Percentiles rank a stretch among this genome's conserved stretches.
These are phyloP conservation scores for Heterobasidion irregulare DNA, from an alignment of 1,284 basidiomycete species.

Conservation along the genomic window DNA sequence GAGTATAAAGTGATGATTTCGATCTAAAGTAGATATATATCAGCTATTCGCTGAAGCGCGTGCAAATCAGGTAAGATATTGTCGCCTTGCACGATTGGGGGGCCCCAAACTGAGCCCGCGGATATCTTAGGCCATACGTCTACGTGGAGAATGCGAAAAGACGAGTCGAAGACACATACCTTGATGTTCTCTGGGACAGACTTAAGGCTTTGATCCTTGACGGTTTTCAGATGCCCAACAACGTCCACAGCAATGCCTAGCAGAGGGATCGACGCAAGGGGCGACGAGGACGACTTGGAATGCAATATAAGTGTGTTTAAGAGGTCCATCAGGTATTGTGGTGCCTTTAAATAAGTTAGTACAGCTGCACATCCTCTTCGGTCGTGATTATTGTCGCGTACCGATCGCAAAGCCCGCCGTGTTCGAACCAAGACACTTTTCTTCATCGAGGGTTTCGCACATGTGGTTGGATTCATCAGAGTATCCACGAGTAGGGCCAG, in stretches of 20 bases:
- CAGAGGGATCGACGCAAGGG: conserved; percentile 41
- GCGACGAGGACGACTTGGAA: conserved; percentile 39
- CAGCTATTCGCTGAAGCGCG: no score
- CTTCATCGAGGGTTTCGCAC: conserved; percentile 51
- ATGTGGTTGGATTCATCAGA: conserved; percentile 38
- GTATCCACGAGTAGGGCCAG: conserved; percentile 57
- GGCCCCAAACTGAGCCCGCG: no score
- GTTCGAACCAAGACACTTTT: conserved; percentile 52
- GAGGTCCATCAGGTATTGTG: conserved; percentile 35
- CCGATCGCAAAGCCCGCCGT: conserved; percentile 57
- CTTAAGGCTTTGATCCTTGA: conserved; percentile 32
- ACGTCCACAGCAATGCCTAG: conserved; percentile 59
- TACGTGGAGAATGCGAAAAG: background rate
- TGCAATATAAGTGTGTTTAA: conserved; percentile 41
- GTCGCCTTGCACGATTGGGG: no score
- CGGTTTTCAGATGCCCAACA: conserved; percentile 46
- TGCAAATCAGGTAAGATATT: no score
- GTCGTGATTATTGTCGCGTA: conserved; percentile 12
- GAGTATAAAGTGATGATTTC: conserved; percentile 46
- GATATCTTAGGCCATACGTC: no score
- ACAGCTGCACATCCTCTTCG: conserved; percentile 14
- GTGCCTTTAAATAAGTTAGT: conserved; percentile 26
- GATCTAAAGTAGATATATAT: conserved; percentile 3
- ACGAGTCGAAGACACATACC: conserved; percentile 17
- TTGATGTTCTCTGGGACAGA: conserved; percentile 35